These are phyloP conservation scores for Lachancea nothofagi DNA, from an alignment of 805 yeast species.

Conservation along the genomic window DNA sequence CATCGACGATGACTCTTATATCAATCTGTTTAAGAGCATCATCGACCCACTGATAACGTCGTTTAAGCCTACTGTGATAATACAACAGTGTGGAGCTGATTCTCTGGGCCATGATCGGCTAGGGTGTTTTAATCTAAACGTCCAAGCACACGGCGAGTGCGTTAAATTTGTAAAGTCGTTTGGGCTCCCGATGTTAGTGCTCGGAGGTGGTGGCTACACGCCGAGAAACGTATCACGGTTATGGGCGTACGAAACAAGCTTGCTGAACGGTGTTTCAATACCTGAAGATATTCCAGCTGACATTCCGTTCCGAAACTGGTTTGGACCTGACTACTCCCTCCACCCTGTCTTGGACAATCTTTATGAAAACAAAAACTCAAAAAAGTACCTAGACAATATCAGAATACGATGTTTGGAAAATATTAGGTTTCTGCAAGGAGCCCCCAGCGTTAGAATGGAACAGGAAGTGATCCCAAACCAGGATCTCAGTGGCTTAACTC, in stretches of 20 bases:
- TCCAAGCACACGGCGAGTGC: conserved; percentile 93
- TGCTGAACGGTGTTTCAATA: conserved; percentile 71
- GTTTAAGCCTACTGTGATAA: conserved; percentile 90
- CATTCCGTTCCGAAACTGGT: conserved; percentile 73
- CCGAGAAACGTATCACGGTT: conserved; percentile 90
- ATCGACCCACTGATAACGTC: conserved; percentile 86
- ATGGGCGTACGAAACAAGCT: conserved; percentile 93
- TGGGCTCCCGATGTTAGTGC: conserved; percentile 82
- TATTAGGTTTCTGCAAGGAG: conserved; percentile 74
- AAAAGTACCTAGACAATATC: conserved; percentile 75
- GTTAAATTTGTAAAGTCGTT: conserved; percentile 84
- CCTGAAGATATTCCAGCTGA: conserved; percentile 69
- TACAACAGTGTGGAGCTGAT: conserved; percentile 97
- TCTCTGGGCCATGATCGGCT: conserved; percentile 88
- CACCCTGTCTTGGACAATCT: conserved; percentile 80
- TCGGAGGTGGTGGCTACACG: conserved; percentile 98
- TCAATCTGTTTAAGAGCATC: conserved; percentile 69
- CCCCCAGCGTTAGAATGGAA: conserved; percentile 89
- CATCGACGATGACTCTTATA: conserved; percentile 85
- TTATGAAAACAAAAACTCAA: conserved; percentile 79
- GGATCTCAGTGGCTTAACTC: conserved; percentile 38
- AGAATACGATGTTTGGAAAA: conserved; percentile 73
- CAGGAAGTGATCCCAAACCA: conserved; percentile 73
- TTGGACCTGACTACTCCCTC: conserved; percentile 85
- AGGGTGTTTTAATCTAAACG: conserved; percentile 89